phyloP scores from a whole-genome alignment of 2,329 filamentous ascomycete species.

The Fusarium tjaetaba region DNA sequence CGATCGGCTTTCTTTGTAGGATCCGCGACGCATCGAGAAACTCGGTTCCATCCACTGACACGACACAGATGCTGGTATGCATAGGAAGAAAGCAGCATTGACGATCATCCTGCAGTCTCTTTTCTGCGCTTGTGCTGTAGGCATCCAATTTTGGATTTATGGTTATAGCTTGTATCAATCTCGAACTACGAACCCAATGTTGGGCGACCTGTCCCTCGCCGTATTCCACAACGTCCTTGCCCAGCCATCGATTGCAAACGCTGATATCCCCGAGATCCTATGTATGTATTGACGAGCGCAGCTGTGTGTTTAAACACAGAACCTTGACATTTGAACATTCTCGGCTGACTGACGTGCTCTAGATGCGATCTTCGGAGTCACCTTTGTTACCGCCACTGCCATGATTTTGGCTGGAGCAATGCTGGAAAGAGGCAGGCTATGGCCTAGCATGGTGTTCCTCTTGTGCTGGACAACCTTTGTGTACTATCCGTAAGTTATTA shows the following conservation, averaged over 20 bases:
- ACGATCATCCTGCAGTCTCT: conserved; percentile 60
- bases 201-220: conserved; percentile 50
- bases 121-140: conserved; percentile 56
- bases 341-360: neutral
- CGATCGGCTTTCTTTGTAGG: conserved; percentile 50
- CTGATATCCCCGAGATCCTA: conserved; percentile 51
- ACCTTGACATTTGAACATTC: neutral
- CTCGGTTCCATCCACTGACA: neutral
- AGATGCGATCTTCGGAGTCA: conserved; percentile 51
- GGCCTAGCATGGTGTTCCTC: conserved; percentile 67
- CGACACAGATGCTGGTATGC: conserved; percentile 48
- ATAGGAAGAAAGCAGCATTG: conserved; percentile 51
- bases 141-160: conserved; percentile 60
- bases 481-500: conserved; percentile 56
- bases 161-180: conserved; percentile 56
- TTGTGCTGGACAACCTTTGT: conserved; percentile 73
- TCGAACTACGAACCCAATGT: conserved; percentile 48
- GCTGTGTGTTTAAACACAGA: no score
- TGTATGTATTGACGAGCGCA: conserved; percentile 19
- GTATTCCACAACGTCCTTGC: conserved; percentile 51
- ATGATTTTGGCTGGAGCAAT: conserved; percentile 54
- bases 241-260: conserved; percentile 50
- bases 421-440: conserved; percentile 49
- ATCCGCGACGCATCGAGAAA: no score
- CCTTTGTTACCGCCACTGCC: conserved; percentile 52